Percentiles rank a stretch among this genome's conserved stretches.
These are phyloP conservation scores for Puya raimondii DNA, from an alignment of 176 grass and related monocot species.

Conservation along the genomic window DNA sequence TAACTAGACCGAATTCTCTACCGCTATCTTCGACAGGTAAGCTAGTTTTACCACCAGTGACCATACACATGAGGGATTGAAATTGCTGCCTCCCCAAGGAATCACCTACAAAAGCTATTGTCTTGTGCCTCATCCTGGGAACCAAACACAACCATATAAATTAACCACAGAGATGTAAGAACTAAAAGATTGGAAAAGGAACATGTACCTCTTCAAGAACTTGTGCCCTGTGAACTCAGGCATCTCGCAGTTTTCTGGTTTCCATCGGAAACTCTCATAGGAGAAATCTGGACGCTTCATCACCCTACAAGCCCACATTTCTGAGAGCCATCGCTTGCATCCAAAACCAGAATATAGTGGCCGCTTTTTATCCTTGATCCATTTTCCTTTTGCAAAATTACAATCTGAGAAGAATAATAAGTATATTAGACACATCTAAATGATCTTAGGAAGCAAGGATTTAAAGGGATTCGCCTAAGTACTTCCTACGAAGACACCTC, in stretches of 20 bases:
- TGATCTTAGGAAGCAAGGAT: neutral
- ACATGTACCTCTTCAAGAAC: conserved; percentile 54
- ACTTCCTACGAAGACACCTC: too few species aligned
- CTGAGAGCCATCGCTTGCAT: conserved; percentile 81
- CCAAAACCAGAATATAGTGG: conserved; percentile 76
- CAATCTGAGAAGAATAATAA: conserved; percentile 44
- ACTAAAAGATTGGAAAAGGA: conserved; percentile 13
- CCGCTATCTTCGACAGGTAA: conserved; percentile 66
- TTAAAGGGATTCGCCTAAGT: neutral
- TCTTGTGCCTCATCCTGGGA: conserved; percentile 72
- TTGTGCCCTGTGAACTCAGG: conserved; percentile 59
- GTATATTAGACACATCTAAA: conserved; percentile 1
- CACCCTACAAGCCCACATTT: conserved; percentile 93
- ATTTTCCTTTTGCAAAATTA: conserved; percentile 86
- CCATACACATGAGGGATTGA: conserved; percentile 95
- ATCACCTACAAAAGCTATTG: conserved; percentile 92
- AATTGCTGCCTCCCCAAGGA: conserved; percentile 97
- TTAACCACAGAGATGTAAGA: neutral
- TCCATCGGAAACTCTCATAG: conserved; percentile 75
- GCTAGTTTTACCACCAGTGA: conserved; percentile 57
- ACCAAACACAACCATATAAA: neutral
- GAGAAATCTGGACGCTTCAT: conserved; percentile 65
- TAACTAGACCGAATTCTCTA: conserved; percentile 66
- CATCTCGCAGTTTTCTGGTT: conserved; percentile 67
- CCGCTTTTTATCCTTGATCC: conserved; percentile 55